Conservation (phyloP, 1,284 basidiomycete species). For the Austropuccinia psidii region DNA sequence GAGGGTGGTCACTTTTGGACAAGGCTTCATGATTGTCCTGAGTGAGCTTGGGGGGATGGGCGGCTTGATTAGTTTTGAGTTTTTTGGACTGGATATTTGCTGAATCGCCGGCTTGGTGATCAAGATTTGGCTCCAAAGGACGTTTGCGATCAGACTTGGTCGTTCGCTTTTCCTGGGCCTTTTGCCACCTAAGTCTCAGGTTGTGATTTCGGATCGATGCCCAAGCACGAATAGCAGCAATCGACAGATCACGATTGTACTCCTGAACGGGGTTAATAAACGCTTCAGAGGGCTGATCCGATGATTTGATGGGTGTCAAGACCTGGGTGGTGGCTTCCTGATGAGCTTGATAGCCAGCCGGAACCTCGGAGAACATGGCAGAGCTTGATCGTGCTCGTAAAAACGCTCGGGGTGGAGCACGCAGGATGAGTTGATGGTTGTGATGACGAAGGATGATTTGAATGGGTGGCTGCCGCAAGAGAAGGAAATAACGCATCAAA, state of each 20-base stretch:
- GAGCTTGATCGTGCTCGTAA: too few species aligned
- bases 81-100: not conserved
- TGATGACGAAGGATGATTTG: too few species aligned
- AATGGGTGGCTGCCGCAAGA: too few species aligned
- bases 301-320: conserved; percentile 54
- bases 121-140: too few species aligned
- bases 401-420: too few species aligned
- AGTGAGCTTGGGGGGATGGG: not conserved
- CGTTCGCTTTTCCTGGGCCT: conserved; percentile 48
- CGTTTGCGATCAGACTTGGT: conserved; percentile 4
- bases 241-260: conserved; percentile 90
- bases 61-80: not conserved
- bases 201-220: conserved; percentile 63
- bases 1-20: not conserved
- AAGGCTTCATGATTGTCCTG: not conserved
- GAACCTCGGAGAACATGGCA: too few species aligned
- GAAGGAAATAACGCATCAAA: too few species aligned
- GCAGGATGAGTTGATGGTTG: too few species aligned
- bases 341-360: conserved; percentile 30
- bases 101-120: not conserved
- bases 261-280: conserved; percentile 98
- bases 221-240: conserved; percentile 81
- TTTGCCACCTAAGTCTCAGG: conserved; percentile 59
- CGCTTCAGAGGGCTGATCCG: conserved; percentile 59
- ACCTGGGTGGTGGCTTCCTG: conserved; percentile 72